Evolutionary conservation across 2,329 filamentous ascomycete genomes (phyloP).

Genomic region (Thielaviopsis euricoi): DNA sequence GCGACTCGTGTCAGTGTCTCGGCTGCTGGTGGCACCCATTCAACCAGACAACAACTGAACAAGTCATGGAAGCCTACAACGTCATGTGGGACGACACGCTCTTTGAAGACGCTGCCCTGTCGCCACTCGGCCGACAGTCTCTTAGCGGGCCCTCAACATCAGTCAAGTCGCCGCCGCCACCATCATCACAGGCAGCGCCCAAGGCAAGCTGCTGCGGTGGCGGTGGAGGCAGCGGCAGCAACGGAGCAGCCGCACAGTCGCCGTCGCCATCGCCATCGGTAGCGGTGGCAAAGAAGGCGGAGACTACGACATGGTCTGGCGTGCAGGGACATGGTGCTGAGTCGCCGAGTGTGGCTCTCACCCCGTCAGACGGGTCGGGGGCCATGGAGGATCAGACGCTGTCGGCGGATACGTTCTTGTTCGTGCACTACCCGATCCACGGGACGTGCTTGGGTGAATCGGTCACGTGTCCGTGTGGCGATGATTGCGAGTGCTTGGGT

Average conservation of each 20-base stretch:
- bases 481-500: slow-evolving; percentile 41
- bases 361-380: slow-evolving; percentile 21
- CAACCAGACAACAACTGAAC: slow-evolving; percentile 42
- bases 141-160: neutral
- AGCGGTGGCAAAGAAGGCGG: neutral
- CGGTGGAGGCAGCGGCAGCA: neutral
- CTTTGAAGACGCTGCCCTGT: slow-evolving; percentile 5
- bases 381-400: slow-evolving; percentile 34
- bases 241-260: neutral
- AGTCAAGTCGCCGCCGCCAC: neutral
- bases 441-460: slow-evolving; percentile 31
- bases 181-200: too few relatives aligned
- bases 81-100: slow-evolving; percentile 23
- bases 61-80: slow-evolving; percentile 32
- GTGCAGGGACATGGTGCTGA: neutral
- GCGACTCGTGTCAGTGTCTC: slow-evolving; percentile 48
- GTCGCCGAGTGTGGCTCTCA: neutral
- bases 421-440: slow-evolving; percentile 36
- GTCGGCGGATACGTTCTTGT: slow-evolving; percentile 39
- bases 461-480: slow-evolving; percentile 38
- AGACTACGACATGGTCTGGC: slow-evolving; percentile 17
- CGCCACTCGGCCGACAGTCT: neutral
- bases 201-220: neutral
- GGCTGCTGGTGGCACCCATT: slow-evolving; percentile 53
- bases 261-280: neutral